Evolutionary conservation across 345 rosid species (phyloP).

Genomic region (Brassica juncea): DNA sequence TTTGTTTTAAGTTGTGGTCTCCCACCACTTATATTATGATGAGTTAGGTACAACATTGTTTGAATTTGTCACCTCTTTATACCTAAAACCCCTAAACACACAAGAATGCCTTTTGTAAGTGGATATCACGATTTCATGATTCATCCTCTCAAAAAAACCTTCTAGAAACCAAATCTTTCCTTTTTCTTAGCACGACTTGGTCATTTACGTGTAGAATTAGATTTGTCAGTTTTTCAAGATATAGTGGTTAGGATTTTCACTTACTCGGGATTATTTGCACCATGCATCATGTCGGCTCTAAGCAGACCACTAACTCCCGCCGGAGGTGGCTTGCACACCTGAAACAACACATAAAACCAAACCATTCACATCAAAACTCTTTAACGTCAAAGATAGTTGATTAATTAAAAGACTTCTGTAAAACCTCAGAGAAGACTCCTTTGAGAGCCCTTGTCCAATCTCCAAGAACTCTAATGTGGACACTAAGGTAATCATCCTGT

Average conservation of each 20-base stretch:
- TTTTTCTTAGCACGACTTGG: constrained; percentile 18
- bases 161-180: constrained; percentile 23
- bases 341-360: constrained; percentile 7
- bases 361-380: constrained; percentile 13
- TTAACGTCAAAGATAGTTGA: background rate
- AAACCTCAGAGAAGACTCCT: constrained; percentile 69
- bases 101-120: constrained; percentile 22
- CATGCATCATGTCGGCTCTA: constrained; percentile 61
- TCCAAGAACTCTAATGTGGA: constrained; percentile 72
- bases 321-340: constrained; percentile 67
- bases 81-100: background rate
- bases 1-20: constrained; percentile 30
- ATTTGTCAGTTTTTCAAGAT: constrained; percentile 22
- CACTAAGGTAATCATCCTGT: constrained; percentile 71
- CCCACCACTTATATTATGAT: constrained; percentile 27
- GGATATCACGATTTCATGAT: constrained; percentile 34
- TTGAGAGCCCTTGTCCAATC: constrained; percentile 80
- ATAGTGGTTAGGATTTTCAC: constrained; percentile 31
- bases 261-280: constrained; percentile 57
- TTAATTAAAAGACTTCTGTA: background rate
- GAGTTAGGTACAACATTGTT: constrained; percentile 15
- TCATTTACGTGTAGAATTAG: background rate
- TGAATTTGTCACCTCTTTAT: constrained; percentile 2
- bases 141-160: constrained; percentile 9
- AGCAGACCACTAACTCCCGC: constrained; percentile 69